Base-by-base conservation (phyloP, 2,329 filamentous ascomycete species). In the Grosmannia serpens region DNA sequence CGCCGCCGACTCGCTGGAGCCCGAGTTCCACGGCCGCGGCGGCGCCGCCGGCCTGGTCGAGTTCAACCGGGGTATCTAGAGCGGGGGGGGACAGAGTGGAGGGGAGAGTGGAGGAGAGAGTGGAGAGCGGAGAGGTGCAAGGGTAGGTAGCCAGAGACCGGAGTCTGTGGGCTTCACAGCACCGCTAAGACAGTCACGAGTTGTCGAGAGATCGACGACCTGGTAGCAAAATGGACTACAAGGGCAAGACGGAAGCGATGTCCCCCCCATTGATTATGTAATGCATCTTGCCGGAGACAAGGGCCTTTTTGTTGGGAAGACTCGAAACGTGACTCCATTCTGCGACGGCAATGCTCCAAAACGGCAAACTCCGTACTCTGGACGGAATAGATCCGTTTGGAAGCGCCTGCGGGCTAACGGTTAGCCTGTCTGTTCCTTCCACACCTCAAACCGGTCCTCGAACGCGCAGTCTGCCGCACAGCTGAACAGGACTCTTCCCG, bases 11-110 rank as follows among this genome's bases (percentile, higher is more conserved):
- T 84, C 77, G 55, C 74, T 99, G 59, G 94, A 97, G 77, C 78
- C 87, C 62, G 89, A 96, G 73, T 97, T 99, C 70, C 87, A 86
- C 74, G 86, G 84, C 8, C 82, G 82, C 59, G 91, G 90, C 35
- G 92, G 91, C 1, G 81, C 86, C 63, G 81, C 82, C 58, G 91
- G 89, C 0, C 78, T 90, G 76, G 88, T 99, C n/a, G 89, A 95
- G 70, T 97, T 99, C 74, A 97, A 99, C 73, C 83, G 94, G 67
- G 94, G 94, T 15, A 92, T 99, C 66, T 96, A 59, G 31, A 11
- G 13, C 33, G 35, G 29, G 15, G 24, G 24, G 29, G 38, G 10
- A 9, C n/a, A n/a, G 44, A 4, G 31, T 10, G 17, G 29, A 3
- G 8, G 33, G 22, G 1, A 35, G 22, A 29, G 20, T 41, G 24